Evolutionary conservation across 163 green algal species (phyloP).

Genomic region (Scenedesmus sp.): DNA sequence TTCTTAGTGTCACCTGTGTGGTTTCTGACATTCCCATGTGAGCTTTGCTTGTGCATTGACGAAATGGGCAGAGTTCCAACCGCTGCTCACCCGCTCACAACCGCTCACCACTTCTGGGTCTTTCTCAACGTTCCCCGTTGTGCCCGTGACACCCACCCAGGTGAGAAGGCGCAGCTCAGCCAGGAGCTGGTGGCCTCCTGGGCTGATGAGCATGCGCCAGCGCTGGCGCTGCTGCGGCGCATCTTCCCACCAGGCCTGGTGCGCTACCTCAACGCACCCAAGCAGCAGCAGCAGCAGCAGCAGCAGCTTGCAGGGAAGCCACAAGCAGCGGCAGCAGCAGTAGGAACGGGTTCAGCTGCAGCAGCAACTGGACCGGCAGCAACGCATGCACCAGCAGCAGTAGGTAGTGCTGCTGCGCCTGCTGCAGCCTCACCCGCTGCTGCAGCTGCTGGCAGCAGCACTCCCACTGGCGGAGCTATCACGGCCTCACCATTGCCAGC

Average conservation of each 20-base stretch:
- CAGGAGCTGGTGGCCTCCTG: constrained; percentile 86
- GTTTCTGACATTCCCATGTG: too few relatives aligned
- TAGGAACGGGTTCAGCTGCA: background rate
- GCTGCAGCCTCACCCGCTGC: background rate
- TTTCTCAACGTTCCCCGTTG: too few relatives aligned
- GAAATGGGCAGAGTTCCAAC: too few relatives aligned
- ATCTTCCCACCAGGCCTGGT: constrained; percentile 84
- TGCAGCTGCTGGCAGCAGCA: background rate
- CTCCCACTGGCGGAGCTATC: background rate
- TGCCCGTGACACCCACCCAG: too few relatives aligned
- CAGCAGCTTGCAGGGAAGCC: background rate
- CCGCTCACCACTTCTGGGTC: too few relatives aligned
- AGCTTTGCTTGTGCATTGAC: too few relatives aligned
- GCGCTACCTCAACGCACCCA: constrained; percentile 70
- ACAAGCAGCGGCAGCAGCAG: constrained; percentile 11
- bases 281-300: constrained; percentile 51
- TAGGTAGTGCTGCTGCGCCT: background rate
- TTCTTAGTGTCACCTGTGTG: background rate
- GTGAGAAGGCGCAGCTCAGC: constrained; percentile 52
- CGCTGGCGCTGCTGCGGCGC: constrained; percentile 79
- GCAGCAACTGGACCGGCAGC: background rate
- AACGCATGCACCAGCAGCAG: constrained; percentile 17
- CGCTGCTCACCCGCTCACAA: too few relatives aligned
- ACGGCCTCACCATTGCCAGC: background rate
- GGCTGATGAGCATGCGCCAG: constrained; percentile 81